Evolutionary conservation across 306 rosid species (phyloP), one percentile per base, ranked within the genome.

Genomic region (Clitoria ternatea): DNA sequence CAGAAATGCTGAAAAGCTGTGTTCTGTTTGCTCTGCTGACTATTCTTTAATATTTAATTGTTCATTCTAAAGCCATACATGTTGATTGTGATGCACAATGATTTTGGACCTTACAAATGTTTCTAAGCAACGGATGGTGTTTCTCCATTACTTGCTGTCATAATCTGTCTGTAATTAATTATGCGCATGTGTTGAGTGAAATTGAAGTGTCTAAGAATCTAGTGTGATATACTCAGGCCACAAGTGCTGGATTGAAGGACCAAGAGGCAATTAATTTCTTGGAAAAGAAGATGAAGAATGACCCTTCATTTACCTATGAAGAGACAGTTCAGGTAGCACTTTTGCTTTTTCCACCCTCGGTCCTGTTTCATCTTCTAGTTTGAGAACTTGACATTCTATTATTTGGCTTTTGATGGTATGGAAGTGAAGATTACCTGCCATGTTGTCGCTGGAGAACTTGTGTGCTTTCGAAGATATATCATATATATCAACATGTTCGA

Each of bases 241-340:
- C 99, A 35, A 95, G 99, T 75, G 97, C 99, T 78, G 99, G 99
- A 73, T 83, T 76, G 52, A 95, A 95, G 79, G 99, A 95, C 78
- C 99, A 95, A 78, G 99, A 95, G 84, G 99, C 97, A 12, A 91
- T 95, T 55, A 95, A 95, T 85, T 95, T 95, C 87, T 84, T 95
- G 91, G 99, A 95, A 80, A 95, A 95, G 87, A 95, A 95, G 81
- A 95, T 95, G 99, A 95, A 95, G 91, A 91, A 82, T 75, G 96
- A 95, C 72, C 99, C 99, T 72, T 81, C 86, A 22, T 87, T 95
- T 83, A 82, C 97, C 55, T 95, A 91, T 4, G 96, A 89, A 40
- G 99, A 95, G 83, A 95, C 97, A 1, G 97, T 95, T 61, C 99
- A 95, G 99, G 99, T 95, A 64, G 29, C 69, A n/a, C 20, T 54